Evolutionary conservation across 1,139 yeast species (phyloP).

Genomic region (Nakaseomyces nivariensis): DNA sequence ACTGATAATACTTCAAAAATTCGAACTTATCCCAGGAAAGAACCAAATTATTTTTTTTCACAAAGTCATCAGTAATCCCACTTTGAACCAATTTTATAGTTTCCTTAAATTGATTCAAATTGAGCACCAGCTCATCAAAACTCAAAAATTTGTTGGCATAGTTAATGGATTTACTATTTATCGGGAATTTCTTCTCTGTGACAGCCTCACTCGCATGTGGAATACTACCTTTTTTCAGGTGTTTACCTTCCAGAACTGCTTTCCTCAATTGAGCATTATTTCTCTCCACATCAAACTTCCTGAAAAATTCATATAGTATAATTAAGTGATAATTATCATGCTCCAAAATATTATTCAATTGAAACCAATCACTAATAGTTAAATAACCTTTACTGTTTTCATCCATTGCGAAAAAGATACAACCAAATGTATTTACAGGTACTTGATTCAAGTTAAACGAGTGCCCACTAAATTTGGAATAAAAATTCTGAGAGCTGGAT

Average conservation of each 20-base stretch:
- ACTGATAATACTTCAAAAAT: conserved; percentile 24
- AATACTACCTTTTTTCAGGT: not conserved
- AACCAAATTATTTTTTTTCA: conserved; percentile 19
- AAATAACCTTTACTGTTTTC: conserved; percentile 52
- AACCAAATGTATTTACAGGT: conserved; percentile 32
- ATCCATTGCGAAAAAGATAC: conserved; percentile 60
- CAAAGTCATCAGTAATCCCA: conserved; percentile 27
- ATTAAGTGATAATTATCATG: conserved; percentile 50
- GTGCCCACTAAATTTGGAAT: conserved; percentile 28
- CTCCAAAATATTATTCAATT: conserved; percentile 46
- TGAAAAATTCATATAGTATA: conserved; percentile 42
- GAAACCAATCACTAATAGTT: conserved; percentile 49
- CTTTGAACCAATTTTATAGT: conserved; percentile 29
- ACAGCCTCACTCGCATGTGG: not conserved
- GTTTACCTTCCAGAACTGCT: conserved; percentile 5
- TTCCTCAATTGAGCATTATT: conserved; percentile 7
- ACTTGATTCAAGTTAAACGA: conserved; percentile 28
- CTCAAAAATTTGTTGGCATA: conserved; percentile 34
- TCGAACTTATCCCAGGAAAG: conserved; percentile 30
- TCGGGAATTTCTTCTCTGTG: conserved; percentile 25
- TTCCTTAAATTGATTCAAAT: conserved; percentile 25
- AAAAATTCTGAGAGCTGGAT: conserved; percentile 28
- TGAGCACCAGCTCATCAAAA: conserved; percentile 31
- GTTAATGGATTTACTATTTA: conserved; percentile 29
- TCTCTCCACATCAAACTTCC: conserved; percentile 31